Conservation (phyloP, 1,139 yeast genomes). For the Blastobotrys apis region DNA sequence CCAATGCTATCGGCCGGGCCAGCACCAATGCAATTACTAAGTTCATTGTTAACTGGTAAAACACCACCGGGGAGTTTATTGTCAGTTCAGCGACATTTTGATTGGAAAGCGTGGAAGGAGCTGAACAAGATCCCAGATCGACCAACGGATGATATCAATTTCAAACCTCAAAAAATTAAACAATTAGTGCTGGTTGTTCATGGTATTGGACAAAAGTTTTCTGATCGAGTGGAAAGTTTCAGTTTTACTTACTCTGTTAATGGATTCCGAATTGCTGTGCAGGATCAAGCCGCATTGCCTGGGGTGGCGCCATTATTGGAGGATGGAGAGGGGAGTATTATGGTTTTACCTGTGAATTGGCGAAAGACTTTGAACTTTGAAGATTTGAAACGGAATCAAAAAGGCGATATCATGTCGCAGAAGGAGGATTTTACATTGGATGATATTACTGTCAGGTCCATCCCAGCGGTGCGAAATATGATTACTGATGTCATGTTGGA, state of each 20-base stretch:
- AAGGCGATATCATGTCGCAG: conserved; percentile 18
- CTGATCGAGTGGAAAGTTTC: conserved; percentile 71
- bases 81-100: conserved; percentile 29
- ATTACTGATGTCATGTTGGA: conserved; percentile 87
- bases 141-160: conserved; percentile 29
- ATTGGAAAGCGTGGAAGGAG: conserved; percentile 32
- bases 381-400: conserved; percentile 23
- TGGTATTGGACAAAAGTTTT: conserved; percentile 90
- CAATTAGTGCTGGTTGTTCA: conserved; percentile 83
- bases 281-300: conserved; percentile 29
- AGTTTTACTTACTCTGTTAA: conserved; percentile 87
- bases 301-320: conserved; percentile 28
- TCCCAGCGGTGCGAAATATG: conserved; percentile 68
- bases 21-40: conserved; percentile 24
- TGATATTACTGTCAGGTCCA: conserved; percentile 77
- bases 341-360: conserved; percentile 43
- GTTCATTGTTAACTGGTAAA: conserved; percentile 27
- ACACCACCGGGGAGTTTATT: conserved; percentile 30
- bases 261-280: conserved; percentile 48
- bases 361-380: conserved; percentile 36
- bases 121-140: conserved; percentile 30
- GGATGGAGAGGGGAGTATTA: conserved; percentile 20
- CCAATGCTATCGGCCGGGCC: conserved; percentile 24
- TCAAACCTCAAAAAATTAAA: conserved; percentile 28
- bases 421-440: conserved; percentile 51